Base-by-base conservation (phyloP, 805 yeast genomes). In the Pichia californica region DNA sequence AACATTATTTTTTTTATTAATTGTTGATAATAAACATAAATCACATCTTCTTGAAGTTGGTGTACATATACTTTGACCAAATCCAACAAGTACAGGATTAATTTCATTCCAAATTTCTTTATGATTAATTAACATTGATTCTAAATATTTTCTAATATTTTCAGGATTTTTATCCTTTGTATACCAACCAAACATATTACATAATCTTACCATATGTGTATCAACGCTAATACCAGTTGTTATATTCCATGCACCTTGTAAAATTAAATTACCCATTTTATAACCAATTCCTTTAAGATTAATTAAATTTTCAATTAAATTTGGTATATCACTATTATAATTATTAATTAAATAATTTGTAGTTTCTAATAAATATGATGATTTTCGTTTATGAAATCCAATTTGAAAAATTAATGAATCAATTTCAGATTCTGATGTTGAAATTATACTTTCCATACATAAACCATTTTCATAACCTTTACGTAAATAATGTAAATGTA, bases 251-350 rank as follows among this genome's bases (percentile, higher is more conserved):
- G 93, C 95, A 32, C 77, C 74, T 54, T 88, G 95, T 46, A 88
- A 66, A 2, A 89, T 70, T 31, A 89, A 63, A 58, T 76, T 83
- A 0, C 94, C 95, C 98, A 89, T 89, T 59, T 89, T 89, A 8
- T 96, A 96, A 0, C 98, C 98, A 3, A 89, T 95, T 0, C 98
- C 98, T 0, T 96, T 96, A 27, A 89, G 65, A 0, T 73, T 61
- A 5, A 75, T 69, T 40, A 89, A 69, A 1, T 81, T 89, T 7
- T 73, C 78, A 8, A 84, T 70, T 2, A 81, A 71, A 46, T 72
- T 62, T 0, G 98, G 98, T 3, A 91, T 72, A 51, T 88, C 96
- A 7, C 79, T 79, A 10, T 67, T 65, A 56, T 70, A 78, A 18
- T 71, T 55, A 1, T 70, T 73, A 3, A 56, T 52, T 8, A 88